Base-by-base conservation (phyloP, 2,329 filamentous ascomycete species). In the Cladosporium sp. region DNA sequence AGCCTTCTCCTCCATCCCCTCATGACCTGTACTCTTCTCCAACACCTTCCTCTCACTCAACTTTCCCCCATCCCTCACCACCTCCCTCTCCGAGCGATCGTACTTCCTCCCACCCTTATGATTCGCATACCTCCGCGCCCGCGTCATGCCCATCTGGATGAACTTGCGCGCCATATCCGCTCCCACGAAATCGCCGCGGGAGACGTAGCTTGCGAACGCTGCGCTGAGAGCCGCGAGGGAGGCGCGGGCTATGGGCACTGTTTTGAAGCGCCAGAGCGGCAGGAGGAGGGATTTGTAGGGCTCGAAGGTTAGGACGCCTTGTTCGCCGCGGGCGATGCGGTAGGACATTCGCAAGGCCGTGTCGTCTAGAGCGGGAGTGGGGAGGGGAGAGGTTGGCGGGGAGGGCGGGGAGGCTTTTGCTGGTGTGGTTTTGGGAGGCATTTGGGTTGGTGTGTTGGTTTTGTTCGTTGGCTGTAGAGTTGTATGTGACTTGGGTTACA, bases 161-260 rank as follows among this genome's bases (percentile, higher is more conserved):
- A 85, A 87, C 64, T 86, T 87, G 24, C 83, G 73, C 17, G 77
- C 71, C 83, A 86, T 86, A 57, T 87, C 84, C 74, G 84, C 84
- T 10, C 84, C 84, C 0, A 86, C 80, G 57, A 87, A 84, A 66
- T 86, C 83, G 3, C 71, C 72, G 6, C 74, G 64, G 1, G 67
- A 65, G n/a, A 80, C 73, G 64, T 83, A 86, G 9, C 73, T 70
- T 13, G 79, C 66, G 62, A 86, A 87, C 3, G 77, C 75, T 0
- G 62, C 56, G 69, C 77, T 81, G 0, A 86, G 75, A 0, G 73
- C 73, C 1, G 69, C 51, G 0, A 82, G 80, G 44, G 80, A 83
- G 37, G 74, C 69, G 1, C 69, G 69, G 0, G 83, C 83, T n/a
- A 85, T 75, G 0, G 75, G 64, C 0, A 76, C 70, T 0, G 78